A percentile compares a stretch with the other conserved stretches of the same genome.
Evolutionary conservation across 2,329 filamentous ascomycete species (phyloP).

Genomic region (Hypoxylon sp.): DNA sequence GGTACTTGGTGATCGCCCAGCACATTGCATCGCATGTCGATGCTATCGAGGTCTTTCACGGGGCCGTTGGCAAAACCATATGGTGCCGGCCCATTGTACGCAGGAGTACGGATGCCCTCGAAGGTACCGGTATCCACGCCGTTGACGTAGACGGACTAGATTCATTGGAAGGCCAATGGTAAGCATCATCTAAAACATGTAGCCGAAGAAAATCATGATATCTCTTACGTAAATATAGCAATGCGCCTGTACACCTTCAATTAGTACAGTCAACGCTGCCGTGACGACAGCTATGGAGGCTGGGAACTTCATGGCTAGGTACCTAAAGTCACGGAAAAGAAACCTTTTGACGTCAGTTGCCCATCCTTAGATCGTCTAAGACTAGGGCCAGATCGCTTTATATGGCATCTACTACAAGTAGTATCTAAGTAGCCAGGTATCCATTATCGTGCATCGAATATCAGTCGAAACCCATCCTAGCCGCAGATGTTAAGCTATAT

Average conservation of each 20-base stretch:
- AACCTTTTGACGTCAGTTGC: no score
- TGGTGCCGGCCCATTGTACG: conserved; percentile 22
- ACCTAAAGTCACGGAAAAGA: no score
- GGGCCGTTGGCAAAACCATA: conserved; percentile 21
- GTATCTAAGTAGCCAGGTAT: no score
- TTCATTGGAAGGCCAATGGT: neutral
- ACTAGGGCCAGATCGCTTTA: no score
- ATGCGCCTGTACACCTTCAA: conserved; percentile 7
- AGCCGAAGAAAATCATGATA: no score
- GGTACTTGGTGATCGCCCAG: conserved; percentile 24
- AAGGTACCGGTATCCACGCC: conserved; percentile 25
- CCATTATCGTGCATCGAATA: neutral
- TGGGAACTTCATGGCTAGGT: conserved; percentile 10
- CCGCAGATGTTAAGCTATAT: no score
- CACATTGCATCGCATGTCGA: conserved; percentile 26
- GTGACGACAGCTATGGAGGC: conserved; percentile 1
- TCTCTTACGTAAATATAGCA: conserved; percentile 21
- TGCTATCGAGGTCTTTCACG: conserved; percentile 25
- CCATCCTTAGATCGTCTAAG: no score
- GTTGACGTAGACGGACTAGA: conserved; percentile 23
- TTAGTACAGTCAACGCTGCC: conserved; percentile 1
- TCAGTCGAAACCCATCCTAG: no score
- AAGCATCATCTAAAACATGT: no score
- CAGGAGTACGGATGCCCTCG: conserved; percentile 17
- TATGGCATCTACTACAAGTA: no score